Base-by-base conservation (phyloP, 306 rosid genomes). In the Prunus mongolica region DNA sequence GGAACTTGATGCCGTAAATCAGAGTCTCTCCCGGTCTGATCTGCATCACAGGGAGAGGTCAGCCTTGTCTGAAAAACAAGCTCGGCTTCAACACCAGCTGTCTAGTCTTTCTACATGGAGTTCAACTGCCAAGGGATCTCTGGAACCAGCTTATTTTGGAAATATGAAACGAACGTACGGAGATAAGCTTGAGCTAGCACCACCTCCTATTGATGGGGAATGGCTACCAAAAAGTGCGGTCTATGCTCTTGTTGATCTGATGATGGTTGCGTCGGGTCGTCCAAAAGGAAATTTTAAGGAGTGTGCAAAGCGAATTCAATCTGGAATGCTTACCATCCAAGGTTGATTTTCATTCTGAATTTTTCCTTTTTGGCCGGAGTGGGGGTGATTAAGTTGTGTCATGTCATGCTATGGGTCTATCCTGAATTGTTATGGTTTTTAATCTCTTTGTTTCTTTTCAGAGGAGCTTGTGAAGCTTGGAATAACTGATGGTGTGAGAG, bases 221-320 rank as follows among this genome's bases (percentile, higher is more conserved):
- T 94, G 98, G 98, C 90, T 94, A 68, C 98, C 97, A 65, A 94
- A 90, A 88, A 89, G 93, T 85, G 98, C 98, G 8, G 90, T 90
- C 20, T 92, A 90, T 84, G 98, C 93, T 76, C 84, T 94, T 19
- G 96, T 92, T 77, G 96, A 94, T 88, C 95, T 94, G 65, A 89
- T 94, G 87, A 78, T 86, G 51, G 91, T 94, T 73, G 82, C 92
- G 60, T 87, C 89, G 69, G 92, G 96, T 71, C 98, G 96, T 69
- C 98, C 98, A 6, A 94, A 92, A 82, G 98, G 98, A 81, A 92
- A 87, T 73, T 92, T 92, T 85, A 94, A 88, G 89, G 98, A 94
- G 88, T 92, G 97, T 83, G 88, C 80, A 73, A 94, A 91, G 80
- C 95, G 96, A 70, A 83, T 94, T 82, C 88, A 89, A 70, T 90